phyloP scores from a whole-genome alignment of 2,329 filamentous ascomycete genomes.

The Fusarium tupiense region DNA sequence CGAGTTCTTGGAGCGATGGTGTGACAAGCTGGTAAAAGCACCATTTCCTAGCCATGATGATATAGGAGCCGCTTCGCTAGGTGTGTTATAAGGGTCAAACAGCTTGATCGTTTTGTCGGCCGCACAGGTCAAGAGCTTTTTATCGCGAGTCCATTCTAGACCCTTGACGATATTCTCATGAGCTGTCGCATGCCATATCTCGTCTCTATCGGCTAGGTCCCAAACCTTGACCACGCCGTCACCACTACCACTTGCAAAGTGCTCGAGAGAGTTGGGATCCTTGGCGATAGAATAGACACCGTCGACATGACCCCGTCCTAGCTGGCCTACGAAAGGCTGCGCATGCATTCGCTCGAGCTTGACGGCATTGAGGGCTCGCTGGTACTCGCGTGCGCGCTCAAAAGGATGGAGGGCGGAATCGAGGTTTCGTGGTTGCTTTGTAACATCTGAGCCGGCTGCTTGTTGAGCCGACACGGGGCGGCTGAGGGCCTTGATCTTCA shows the following conservation, averaged over 20 bases:
- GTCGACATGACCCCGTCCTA: conserved; percentile 92
- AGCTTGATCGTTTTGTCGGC: conserved; percentile 89
- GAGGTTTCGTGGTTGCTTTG: conserved; percentile 75
- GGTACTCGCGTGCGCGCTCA: conserved; percentile 82
- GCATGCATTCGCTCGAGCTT: conserved; percentile 94
- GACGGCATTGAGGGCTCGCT: conserved; percentile 74
- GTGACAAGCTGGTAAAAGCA: conserved; percentile 84
- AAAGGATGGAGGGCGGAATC: conserved; percentile 91
- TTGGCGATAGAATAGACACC: conserved; percentile 83
- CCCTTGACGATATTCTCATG: conserved; percentile 96
- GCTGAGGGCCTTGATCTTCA: conserved; percentile 74
- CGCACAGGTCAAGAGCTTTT: conserved; percentile 86
- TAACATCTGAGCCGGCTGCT: conserved; percentile 71
- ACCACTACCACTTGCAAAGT: conserved; percentile 84
- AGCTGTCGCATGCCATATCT: conserved; percentile 81
- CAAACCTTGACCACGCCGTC: conserved; percentile 96
- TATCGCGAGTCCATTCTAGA: conserved; percentile 86
- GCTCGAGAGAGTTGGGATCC: conserved; percentile 77
- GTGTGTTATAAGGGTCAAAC: conserved; percentile 86
- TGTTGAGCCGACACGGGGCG: conserved; percentile 72
- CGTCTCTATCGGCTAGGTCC: conserved; percentile 77
- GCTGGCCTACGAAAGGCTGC: conserved; percentile 78
- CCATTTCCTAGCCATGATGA: conserved; percentile 86
- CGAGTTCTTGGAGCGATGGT: conserved; percentile 80
- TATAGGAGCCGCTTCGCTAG: conserved; percentile 73